Conservation (phyloP, 768 basidiomycete species). For the Clavaria fumosa region DNA sequence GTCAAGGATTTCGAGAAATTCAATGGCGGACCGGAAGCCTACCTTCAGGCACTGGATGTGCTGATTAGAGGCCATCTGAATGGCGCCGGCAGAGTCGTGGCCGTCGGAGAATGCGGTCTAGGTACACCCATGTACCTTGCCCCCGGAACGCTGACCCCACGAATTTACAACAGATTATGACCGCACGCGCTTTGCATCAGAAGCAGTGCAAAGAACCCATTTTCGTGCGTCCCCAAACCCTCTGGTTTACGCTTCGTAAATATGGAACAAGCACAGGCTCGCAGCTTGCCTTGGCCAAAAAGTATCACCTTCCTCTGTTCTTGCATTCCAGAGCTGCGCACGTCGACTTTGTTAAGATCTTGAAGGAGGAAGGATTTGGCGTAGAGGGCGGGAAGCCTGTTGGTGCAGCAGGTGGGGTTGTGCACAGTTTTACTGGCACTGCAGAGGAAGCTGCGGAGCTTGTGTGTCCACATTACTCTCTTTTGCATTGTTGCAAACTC, state of each 20-base stretch:
- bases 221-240: conserved; percentile 34
- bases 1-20: conserved; percentile 49
- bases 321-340: conserved; percentile 73
- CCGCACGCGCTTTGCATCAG: conserved; percentile 45
- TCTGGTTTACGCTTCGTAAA: conserved; percentile 1
- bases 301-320: conserved; percentile 61
- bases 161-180: conserved; percentile 48
- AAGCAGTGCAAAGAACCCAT: conserved; percentile 42
- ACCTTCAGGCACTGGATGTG: conserved; percentile 41
- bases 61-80: conserved; percentile 34
- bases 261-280: conserved; percentile 18
- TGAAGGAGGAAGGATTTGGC: conserved; percentile 51
- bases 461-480: conserved; percentile 24
- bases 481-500: neutral
- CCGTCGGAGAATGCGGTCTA: conserved; percentile 69
- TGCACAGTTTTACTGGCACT: conserved; percentile 71
- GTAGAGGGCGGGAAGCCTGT: conserved; percentile 35
- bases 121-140: conserved; percentile 24
- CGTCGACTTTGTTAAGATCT: conserved; percentile 45
- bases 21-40: conserved; percentile 40
- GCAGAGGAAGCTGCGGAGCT: conserved; percentile 46
- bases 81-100: conserved; percentile 45
- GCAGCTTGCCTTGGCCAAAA: conserved; percentile 53
- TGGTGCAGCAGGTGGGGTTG: conserved; percentile 58
- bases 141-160: neutral